These are phyloP conservation scores for Neocucurbitaria cava DNA, from an alignment of 2,329 filamentous ascomycete genomes.

Conservation along the genomic window DNA sequence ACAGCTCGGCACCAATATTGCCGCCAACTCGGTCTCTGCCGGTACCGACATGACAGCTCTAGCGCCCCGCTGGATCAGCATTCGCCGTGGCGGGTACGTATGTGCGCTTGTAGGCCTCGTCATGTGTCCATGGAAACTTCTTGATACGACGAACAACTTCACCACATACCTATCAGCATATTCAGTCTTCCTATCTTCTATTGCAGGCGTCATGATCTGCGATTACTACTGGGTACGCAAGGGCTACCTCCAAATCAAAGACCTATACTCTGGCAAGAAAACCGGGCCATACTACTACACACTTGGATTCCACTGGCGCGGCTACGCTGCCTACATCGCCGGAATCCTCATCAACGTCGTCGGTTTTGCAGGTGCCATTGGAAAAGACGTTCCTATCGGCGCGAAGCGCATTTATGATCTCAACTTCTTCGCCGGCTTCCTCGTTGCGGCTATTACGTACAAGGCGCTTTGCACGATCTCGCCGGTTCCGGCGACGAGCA, in stretches of 20 bases:
- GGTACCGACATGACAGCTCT: slow-evolving; percentile 84
- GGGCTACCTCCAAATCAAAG: slow-evolving; percentile 79
- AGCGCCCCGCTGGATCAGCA: slow-evolving; percentile 80
- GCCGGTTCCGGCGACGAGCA: slow-evolving; percentile 77
- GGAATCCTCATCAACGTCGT: slow-evolving; percentile 92
- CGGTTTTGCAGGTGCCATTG: slow-evolving; percentile 85
- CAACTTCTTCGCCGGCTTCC: slow-evolving; percentile 88
- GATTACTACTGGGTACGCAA: slow-evolving; percentile 89
- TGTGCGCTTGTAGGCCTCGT: slow-evolving; percentile 80
- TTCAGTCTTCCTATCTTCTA: slow-evolving; percentile 91
- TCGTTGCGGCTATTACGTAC: slow-evolving; percentile 72
- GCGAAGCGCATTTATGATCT: slow-evolving; percentile 88
- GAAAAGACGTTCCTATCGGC: slow-evolving; percentile 72
- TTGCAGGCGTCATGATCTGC: slow-evolving; percentile 86
- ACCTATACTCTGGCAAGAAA: slow-evolving; percentile 76
- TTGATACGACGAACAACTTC: slow-evolving; percentile 79
- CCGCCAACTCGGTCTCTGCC: slow-evolving; percentile 83
- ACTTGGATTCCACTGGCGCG: slow-evolving; percentile 80
- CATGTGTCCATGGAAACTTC: slow-evolving; percentile 87
- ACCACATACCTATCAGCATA: slow-evolving; percentile 92
- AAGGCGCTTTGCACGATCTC: slow-evolving; percentile 72
- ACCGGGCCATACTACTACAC: slow-evolving; percentile 76
- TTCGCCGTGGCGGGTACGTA: slow-evolving; percentile 85
- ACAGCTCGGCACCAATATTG: slow-evolving; percentile 86
- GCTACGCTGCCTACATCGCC: slow-evolving; percentile 79